Evolutionary conservation across 495 filamentous ascomycete species (phyloP), one percentile per base, ranked within the genome.

Genomic region (Cairneyella variabilis): DNA sequence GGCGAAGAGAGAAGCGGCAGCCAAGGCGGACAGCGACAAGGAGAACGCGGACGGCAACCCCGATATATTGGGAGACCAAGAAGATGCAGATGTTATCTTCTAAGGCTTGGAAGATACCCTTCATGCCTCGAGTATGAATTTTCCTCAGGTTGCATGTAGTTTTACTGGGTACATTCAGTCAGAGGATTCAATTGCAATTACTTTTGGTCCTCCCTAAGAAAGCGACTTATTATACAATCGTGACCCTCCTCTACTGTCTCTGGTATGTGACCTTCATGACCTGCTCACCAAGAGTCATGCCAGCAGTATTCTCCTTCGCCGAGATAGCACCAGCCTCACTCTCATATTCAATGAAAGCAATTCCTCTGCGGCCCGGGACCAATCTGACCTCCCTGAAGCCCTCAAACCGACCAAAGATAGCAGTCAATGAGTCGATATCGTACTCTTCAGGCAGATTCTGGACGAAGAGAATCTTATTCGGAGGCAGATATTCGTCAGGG

Each of bases 341-440:
- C 66, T 96, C 90, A 71, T 96, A 99, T 69, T 99, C 95, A 57
- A 97, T 90, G 66, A 97, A 97, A 2, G 89, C 92, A 71, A 99
- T 92, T 9, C 89, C 90, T 65, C 81, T 87, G 53, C 95, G 77
- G 6, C 89, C 88, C 5, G 91, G 89, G 39, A 97, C 91, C 68
- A 87, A 70, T 52, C 95, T 83, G 25, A 96, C 90, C 66, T 97
- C 95, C 68, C 84, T 84, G 73, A 97, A 97, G 48, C 93, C 93
- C 58, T 95, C 90, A 73, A 93, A 99, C 30, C 84, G 83, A 34
- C 82, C 82, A 73, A 97, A 99, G 51, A 97, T 82, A 21, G 77
- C 79, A 0, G 82, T 83, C 37, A 98, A 83, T 34, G 73, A 79
- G 46, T 93, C 91, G 65, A 86, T 81, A 69, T 85, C 86, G 60